Evolutionary conservation across 2,329 filamentous ascomycete genomes (phyloP), one percentile per base, ranked within the genome.

Genomic region (Monilinia vaccinii-corymbosi): DNA sequence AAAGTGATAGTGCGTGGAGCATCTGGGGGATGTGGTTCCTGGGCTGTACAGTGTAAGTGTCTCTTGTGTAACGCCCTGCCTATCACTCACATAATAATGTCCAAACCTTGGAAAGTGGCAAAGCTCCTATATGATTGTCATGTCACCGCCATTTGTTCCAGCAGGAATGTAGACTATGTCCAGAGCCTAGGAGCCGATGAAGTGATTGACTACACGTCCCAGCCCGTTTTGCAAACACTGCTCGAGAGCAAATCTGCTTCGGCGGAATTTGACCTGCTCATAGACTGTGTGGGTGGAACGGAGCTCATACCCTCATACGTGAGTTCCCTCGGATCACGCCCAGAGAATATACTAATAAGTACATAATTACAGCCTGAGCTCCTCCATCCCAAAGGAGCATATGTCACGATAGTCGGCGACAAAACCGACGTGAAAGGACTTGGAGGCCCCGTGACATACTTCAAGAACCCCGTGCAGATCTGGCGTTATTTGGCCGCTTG

Each of bases 261-360:
- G 25, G 23, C 36, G 13, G 50, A 64, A 23, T 67, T 60, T 25
- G 68, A 70, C 53, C 59, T 70, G 4, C 31, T 71, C 5, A 59
- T 70, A 47, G 68, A 71, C 53, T 70, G 68, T 56, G 70, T 76
- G 42, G 78, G 78, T 9, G 71, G 75, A 13, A 68, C 60, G 6
- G 68, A 70, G 14, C 53, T 70, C 10, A 51, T 70, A 32, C 45
- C 61, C 4, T 42, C 42, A 44, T 68, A 70, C 61, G 67, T 68
- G 64, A 40, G 60, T 63, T 14, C 13, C 45, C 25, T 31, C 32
- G 6, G 16, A 11, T 13, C 31, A 18, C 21, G 5, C 21, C 32
- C 31, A 42, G 45, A 3, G 11, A 36, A 14, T 14, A n/a, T 36
- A n/a, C 38, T 53, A 45, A 40, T 11, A 34, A 10, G 14, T 7